These are phyloP conservation scores for Leptodontidium sp. DNA, from an alignment of 2,329 filamentous ascomycete genomes.

Conservation along the genomic window DNA sequence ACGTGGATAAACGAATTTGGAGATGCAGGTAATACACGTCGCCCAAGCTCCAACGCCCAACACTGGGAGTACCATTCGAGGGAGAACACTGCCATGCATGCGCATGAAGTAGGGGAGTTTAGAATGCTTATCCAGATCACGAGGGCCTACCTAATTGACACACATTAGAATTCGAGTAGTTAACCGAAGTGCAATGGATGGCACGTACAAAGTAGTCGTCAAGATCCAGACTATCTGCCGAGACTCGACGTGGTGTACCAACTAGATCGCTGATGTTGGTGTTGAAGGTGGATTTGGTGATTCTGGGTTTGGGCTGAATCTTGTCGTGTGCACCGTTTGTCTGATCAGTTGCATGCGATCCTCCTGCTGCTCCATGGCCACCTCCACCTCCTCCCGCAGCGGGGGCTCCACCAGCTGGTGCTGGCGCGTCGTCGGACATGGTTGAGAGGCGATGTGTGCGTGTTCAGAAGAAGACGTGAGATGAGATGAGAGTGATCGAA, in stretches of 20 bases:
- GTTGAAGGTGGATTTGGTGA: conserved; percentile 3
- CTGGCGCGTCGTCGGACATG: conserved; percentile 21
- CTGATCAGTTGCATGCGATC: not conserved
- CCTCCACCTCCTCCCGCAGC: conserved; percentile 7
- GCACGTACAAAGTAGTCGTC: conserved; percentile 20
- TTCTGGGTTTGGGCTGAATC: not conserved
- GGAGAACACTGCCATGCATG: conserved; percentile 78
- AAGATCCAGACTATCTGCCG: conserved; percentile 11
- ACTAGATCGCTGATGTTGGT: not conserved
- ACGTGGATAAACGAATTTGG: conserved; percentile 29
- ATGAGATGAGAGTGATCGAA: not conserved
- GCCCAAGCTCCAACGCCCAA: conserved; percentile 70
- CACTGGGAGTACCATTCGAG: conserved; percentile 77
- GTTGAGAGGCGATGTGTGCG: not conserved
- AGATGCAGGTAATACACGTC: conserved; percentile 68
- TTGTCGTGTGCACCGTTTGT: not conserved
- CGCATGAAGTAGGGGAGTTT: conserved; percentile 80
- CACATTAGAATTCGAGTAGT: not conserved
- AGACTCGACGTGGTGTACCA: not conserved
- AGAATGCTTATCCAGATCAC: conserved; percentile 77
- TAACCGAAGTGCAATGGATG: not conserved
- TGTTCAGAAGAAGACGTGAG: not conserved
- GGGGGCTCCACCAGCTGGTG: conserved; percentile 13
- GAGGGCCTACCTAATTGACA: conserved; percentile 58
- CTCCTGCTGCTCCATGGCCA: not conserved